Base-by-base conservation (phyloP, 352 stramenopile species). In the Thalassiosira ordinaria region DNA sequence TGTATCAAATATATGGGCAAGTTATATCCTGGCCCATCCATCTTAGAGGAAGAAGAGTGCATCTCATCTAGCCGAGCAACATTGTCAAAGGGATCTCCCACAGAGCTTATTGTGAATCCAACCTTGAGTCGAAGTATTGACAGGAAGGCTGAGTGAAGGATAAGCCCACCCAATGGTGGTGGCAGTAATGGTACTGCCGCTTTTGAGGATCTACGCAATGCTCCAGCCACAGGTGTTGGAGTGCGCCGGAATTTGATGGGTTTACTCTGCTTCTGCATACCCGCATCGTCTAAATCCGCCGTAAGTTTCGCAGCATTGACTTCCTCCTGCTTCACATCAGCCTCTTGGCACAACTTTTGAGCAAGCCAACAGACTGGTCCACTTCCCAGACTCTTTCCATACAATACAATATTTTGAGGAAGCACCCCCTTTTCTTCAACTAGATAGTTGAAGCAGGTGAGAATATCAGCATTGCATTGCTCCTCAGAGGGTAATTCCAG, bases 391-490 rank as follows among this genome's bases (percentile, higher is more conserved):
- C 24, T 16, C 26, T 2, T 66, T 37, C 27, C 85, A 56, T 94
- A 98, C 88, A 98, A 74, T 27, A 98, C 93, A 75, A 98, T 97
- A 51, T 91, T 93, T 60, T 78, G 77, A 1, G 94, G 84, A 6
- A 88, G 89, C 8, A 96, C 94, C 67, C 97, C 95, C 61, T 97
- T 96, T 44, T 97, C 89, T 49, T 94, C 90, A 24, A 95, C 92
- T 35, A 98, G 88, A 74, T 98, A 98, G 29, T 96, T 90, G 72
- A 97, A 98, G 27, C 95, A 96, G 31, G 96, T 95, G 68, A 98
- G 93, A 57, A 94, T 92, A 74, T 98, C 96, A 4, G 95, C 94
- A 82, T 97, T 98, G 70, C 96, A 98, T 41, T 96, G 91, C 69
- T 98, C 92, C 91, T 98, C 96, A 63, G 91, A 96, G n/a, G 96